These are phyloP conservation scores for Candida glucosophila DNA, from an alignment of 1,139 yeast species.

Conservation along the genomic window DNA sequence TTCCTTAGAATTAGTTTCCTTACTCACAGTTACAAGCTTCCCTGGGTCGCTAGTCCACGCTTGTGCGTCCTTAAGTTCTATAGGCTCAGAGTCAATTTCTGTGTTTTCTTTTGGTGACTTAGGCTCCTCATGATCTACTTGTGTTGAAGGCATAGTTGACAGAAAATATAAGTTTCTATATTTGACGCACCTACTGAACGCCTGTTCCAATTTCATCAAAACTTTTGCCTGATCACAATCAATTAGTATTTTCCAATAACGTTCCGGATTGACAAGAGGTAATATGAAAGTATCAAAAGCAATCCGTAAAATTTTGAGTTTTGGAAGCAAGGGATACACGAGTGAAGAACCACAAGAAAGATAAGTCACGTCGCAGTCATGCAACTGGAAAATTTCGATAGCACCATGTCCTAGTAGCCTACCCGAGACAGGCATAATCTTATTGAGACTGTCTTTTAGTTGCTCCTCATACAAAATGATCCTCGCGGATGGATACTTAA, in stretches of 20 bases:
- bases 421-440: slow-evolving; percentile 19
- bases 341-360: slow-evolving; percentile 48
- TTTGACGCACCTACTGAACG: slow-evolving; percentile 33
- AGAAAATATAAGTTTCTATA: slow-evolving; percentile 33
- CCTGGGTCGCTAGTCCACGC: no score
- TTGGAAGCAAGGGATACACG: slow-evolving; percentile 59
- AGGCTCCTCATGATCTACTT: slow-evolving; percentile 1
- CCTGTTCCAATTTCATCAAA: slow-evolving; percentile 26
- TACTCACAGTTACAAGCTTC: neutral
- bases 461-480: slow-evolving; percentile 38
- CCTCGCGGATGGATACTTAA: slow-evolving; percentile 29
- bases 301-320: slow-evolving; percentile 47
- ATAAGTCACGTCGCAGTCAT: slow-evolving; percentile 56
- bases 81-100: no score
- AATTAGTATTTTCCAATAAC: slow-evolving; percentile 61
- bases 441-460: slow-evolving; percentile 9
- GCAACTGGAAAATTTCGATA: slow-evolving; percentile 56
- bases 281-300: slow-evolving; percentile 46
- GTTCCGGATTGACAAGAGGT: slow-evolving; percentile 61
- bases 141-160: neutral
- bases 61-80: no score
- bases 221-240: slow-evolving; percentile 25
- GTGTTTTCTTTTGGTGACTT: neutral
- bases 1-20: neutral
- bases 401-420: slow-evolving; percentile 52